These are phyloP conservation scores for Suillus subalutaceus DNA, from an alignment of 768 basidiomycete species.

Conservation along the genomic window DNA sequence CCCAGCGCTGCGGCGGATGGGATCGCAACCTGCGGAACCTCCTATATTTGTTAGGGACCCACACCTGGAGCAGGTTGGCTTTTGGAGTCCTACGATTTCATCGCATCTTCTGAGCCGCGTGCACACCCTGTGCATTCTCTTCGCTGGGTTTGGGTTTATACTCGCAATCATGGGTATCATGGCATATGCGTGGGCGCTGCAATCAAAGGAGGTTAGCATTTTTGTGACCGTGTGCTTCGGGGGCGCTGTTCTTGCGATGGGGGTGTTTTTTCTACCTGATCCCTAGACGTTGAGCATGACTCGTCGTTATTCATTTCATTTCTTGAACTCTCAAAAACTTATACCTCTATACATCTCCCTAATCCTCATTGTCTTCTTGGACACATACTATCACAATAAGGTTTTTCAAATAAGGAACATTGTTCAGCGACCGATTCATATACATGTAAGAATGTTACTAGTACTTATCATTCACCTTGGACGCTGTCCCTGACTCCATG, in stretches of 20 bases:
- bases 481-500: no score
- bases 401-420: not conserved
- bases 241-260: constrained; percentile 32
- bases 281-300: not conserved
- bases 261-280: not conserved
- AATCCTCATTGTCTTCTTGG: not conserved
- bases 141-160: constrained; percentile 51
- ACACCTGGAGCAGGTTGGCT: constrained; percentile 55
- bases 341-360: not conserved
- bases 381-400: not conserved
- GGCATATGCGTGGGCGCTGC: constrained; percentile 52
- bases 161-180: constrained; percentile 53
- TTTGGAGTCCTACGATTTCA: constrained; percentile 38
- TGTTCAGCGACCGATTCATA: not conserved
- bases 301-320: not conserved
- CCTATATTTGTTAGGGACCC: constrained; percentile 48
- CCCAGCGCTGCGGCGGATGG: not conserved
- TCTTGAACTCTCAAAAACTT: not conserved
- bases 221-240: constrained; percentile 45
- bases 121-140: constrained; percentile 50
- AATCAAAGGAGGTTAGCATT: constrained; percentile 48
- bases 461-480: no score
- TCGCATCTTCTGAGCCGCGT: constrained; percentile 50
- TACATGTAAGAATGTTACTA: no score
- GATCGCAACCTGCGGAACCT: constrained; percentile 22